Evolutionary conservation across 768 basidiomycete species (phyloP).

Genomic region (Mycena galopus): DNA sequence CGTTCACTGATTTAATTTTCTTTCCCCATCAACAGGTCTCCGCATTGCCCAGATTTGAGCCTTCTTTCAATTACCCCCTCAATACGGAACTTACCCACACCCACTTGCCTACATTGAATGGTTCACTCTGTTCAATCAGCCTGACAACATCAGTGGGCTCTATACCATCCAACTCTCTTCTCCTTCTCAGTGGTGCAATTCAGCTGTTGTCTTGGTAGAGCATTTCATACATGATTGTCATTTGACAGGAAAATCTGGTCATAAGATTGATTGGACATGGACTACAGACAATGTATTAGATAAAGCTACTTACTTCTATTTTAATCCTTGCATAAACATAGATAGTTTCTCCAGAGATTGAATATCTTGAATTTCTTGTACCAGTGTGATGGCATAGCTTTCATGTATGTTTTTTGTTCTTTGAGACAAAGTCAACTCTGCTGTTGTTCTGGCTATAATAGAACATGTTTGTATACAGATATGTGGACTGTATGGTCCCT

Average conservation of each 20-base stretch:
- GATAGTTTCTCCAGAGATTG: slow-evolving; percentile 30
- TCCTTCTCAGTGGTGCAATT: slow-evolving; percentile 31
- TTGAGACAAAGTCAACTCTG: no score
- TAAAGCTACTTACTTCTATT: slow-evolving; percentile 25
- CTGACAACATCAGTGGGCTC: slow-evolving; percentile 34
- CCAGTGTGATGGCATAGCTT: no score
- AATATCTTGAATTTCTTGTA: no score
- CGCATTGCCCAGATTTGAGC: slow-evolving; percentile 38
- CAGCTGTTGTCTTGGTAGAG: slow-evolving; percentile 35
- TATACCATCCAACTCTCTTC: slow-evolving; percentile 39
- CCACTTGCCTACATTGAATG: slow-evolving; percentile 43
- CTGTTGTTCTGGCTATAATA: no score
- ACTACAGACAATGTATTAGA: slow-evolving; percentile 38
- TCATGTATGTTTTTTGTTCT: no score
- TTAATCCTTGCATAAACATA: slow-evolving; percentile 33
- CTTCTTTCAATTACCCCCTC: slow-evolving; percentile 34
- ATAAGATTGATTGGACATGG: slow-evolving; percentile 29
- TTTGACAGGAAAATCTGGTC: slow-evolving; percentile 35
- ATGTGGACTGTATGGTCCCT: no score
- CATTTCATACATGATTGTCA: slow-evolving; percentile 34
- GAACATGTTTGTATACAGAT: no score
- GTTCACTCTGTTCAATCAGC: no score
- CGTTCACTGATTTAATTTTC: background rate
- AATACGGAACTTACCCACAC: slow-evolving; percentile 25
- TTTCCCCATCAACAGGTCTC: slow-evolving; percentile 29